A percentile compares a stretch with the other conserved stretches of the same genome.
phyloP scores from a whole-genome alignment of 176 grass and related monocot genomes.

The Oryza nivara region DNA sequence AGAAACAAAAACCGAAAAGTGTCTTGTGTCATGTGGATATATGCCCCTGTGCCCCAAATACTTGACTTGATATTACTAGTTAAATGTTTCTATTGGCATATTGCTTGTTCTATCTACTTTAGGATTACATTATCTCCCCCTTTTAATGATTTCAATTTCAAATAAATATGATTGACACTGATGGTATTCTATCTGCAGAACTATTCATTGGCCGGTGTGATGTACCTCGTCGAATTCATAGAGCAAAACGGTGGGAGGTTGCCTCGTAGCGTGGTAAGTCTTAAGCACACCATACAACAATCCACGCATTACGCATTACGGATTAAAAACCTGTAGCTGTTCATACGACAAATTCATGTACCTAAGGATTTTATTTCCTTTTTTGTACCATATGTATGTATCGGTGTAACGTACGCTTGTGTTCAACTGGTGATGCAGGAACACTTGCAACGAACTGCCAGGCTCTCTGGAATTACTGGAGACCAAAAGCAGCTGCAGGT shows the following conservation, averaged over 20 bases:
- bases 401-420: background rate
- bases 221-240: slow-evolving; percentile 69
- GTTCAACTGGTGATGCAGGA: background rate
- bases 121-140: background rate
- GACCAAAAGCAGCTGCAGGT: slow-evolving; percentile 9
- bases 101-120: background rate
- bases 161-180: slow-evolving; percentile 7
- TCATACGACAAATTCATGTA: background rate
- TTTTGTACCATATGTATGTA: background rate
- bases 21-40: too few species aligned
- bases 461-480: background rate
- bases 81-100: background rate
- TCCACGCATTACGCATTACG: background rate
- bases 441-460: slow-evolving; percentile 15
- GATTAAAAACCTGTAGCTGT: background rate
- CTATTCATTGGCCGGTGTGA: slow-evolving; percentile 55
- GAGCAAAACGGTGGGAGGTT: slow-evolving; percentile 51
- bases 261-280: slow-evolving; percentile 55
- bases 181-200: slow-evolving; percentile 60
- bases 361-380: background rate
- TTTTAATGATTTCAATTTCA: background rate
- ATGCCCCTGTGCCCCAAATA: background rate
- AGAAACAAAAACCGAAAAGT: too few species aligned
- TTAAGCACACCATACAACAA: background rate
- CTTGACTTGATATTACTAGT: background rate